phyloP scores from a whole-genome alignment of 768 basidiomycete species.

The Coprinopsis marcescibilis region DNA sequence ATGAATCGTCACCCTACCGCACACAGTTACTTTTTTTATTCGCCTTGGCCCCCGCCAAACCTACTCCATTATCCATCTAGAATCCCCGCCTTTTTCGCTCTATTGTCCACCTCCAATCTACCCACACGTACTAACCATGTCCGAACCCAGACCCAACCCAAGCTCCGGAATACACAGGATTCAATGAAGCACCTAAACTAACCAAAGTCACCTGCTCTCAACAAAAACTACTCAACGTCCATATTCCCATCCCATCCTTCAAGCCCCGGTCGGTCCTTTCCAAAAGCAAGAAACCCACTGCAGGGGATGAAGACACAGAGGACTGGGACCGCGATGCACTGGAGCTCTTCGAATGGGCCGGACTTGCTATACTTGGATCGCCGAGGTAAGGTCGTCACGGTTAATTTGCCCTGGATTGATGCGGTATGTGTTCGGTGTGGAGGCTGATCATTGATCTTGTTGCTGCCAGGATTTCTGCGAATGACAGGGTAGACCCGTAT shows the following conservation, averaged over 20 bases:
- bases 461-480: slow-evolving; percentile 43
- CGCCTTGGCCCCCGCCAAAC: no score
- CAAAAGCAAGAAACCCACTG: slow-evolving; percentile 1
- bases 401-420: neutral
- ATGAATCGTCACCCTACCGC: no score
- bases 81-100: no score
- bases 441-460: no score
- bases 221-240: slow-evolving; percentile 2
- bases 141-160: neutral
- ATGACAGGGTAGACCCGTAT: slow-evolving; percentile 65
- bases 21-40: no score
- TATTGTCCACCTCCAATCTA: neutral
- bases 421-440: neutral
- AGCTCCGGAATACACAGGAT: neutral
- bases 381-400: slow-evolving; percentile 46
- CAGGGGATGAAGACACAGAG: slow-evolving; percentile 31
- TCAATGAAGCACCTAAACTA: neutral
- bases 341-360: slow-evolving; percentile 66
- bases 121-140: no score
- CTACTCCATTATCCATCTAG: no score
- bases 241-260: slow-evolving; percentile 2
- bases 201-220: slow-evolving; percentile 5
- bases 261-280: neutral
- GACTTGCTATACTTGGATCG: slow-evolving; percentile 60
- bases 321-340: slow-evolving; percentile 44